phyloP scores from a whole-genome alignment of 441 rosid species.

The Populus hybrid region DNA sequence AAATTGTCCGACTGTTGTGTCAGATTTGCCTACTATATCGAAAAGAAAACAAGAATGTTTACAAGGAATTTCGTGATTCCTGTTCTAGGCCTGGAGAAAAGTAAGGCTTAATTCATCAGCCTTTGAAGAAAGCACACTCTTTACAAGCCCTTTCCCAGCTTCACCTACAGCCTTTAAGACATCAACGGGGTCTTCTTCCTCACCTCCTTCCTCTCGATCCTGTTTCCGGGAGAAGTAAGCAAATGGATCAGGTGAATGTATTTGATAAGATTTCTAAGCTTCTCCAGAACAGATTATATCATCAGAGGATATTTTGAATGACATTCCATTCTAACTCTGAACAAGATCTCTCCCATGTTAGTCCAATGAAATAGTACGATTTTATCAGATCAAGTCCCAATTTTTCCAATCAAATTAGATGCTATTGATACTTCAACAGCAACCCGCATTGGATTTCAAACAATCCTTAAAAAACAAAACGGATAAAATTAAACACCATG shows the following conservation, averaged over 20 bases:
- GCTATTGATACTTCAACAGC: not conserved
- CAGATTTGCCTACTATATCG: not conserved
- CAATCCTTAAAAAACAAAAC: not conserved
- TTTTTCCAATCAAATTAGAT: not conserved
- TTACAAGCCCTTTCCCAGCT: conserved; percentile 81
- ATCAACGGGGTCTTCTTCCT: conserved; percentile 39
- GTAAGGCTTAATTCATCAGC: conserved; percentile 21
- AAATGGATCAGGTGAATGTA: not conserved
- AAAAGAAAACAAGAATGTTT: not conserved
- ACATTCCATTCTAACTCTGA: conserved; percentile 53
- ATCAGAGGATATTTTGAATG: not conserved
- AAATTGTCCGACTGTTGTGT: not conserved
- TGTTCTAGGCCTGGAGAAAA: not conserved
- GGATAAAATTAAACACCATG: not conserved
- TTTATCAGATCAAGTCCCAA: not conserved
- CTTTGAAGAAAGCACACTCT: conserved; percentile 56
- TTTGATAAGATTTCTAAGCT: not conserved
- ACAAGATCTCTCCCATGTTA: conserved; percentile 60
- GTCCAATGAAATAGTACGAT: conserved; percentile 37
- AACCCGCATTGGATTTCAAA: not conserved
- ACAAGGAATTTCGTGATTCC: not conserved
- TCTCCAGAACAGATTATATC: not conserved
- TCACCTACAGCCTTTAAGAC: conserved; percentile 59
- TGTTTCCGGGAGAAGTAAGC: conserved; percentile 54
- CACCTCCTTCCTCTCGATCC: conserved; percentile 52